These are phyloP conservation scores for Candida arabinofermentans DNA, from an alignment of 805 yeast genomes.

Conservation along the genomic window DNA sequence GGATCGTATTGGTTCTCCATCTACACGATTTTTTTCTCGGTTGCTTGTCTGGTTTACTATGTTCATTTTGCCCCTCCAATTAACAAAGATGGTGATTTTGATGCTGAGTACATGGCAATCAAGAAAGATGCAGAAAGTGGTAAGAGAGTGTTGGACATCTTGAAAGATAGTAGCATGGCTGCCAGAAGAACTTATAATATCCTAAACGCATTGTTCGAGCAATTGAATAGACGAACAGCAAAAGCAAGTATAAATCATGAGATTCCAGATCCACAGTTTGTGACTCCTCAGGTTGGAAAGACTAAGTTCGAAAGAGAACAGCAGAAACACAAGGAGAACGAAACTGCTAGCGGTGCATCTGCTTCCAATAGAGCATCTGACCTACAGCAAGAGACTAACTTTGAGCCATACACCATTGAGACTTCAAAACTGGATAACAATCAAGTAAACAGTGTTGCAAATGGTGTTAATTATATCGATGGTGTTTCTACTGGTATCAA, in stretches of 20 bases:
- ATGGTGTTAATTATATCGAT: conserved; percentile 33
- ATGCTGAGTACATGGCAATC: conserved; percentile 52
- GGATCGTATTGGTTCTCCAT: conserved; percentile 93
- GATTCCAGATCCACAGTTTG: conserved; percentile 17
- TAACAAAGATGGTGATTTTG: conserved; percentile 35
- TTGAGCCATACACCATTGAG: conserved; percentile 4
- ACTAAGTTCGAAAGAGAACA: conserved; percentile 18
- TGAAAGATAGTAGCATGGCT: conserved; percentile 73
- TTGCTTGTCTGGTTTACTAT: conserved; percentile 81
- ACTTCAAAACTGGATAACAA: conserved; percentile 17
- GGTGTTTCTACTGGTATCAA: conserved; percentile 32
- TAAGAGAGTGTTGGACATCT: conserved; percentile 60
- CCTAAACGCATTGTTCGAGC: conserved; percentile 75
- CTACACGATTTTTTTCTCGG: conserved; percentile 84
- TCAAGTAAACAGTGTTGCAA: conserved; percentile 20
- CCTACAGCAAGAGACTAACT: conserved; percentile 7
- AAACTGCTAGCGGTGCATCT: conserved; percentile 3
- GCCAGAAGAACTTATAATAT: conserved; percentile 78
- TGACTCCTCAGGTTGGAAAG: conserved; percentile 27
- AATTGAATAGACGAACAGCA: conserved; percentile 69
- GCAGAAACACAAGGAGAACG: conserved; percentile 6
- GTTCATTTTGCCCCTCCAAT: conserved; percentile 47
- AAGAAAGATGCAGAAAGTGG: conserved; percentile 80
- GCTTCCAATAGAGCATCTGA: conserved; percentile 8
- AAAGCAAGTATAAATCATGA: conserved; percentile 28